These are phyloP conservation scores for Apiotrichum sp. DNA, from an alignment of 1,284 basidiomycete genomes.

Conservation along the genomic window DNA sequence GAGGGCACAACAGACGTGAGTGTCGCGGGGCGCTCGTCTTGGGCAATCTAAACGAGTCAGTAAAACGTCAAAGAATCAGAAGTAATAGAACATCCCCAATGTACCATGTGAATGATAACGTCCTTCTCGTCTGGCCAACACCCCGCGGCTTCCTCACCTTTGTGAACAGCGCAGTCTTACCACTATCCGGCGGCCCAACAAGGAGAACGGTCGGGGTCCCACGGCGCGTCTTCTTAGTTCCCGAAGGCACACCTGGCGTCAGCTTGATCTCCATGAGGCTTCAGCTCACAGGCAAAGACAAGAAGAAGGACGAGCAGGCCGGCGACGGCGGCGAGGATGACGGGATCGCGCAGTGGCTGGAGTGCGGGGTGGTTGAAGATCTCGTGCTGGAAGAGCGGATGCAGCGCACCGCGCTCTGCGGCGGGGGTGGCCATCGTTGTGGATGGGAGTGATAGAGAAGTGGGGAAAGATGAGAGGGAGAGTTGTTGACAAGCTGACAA, in stretches of 20 bases:
- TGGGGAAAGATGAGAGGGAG: background rate
- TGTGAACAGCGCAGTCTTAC: constrained; percentile 43
- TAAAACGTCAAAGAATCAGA: too few relatives aligned
- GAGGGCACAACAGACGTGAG: constrained; percentile 39
- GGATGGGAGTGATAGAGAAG: background rate
- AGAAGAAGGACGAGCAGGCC: constrained; percentile 28
- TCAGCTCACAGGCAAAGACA: constrained; percentile 22
- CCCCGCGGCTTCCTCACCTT: constrained; percentile 22
- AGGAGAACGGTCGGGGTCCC: constrained; percentile 35
- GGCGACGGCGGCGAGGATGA: constrained; percentile 28
- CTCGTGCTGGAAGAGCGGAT: constrained; percentile 14
- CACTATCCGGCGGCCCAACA: constrained; percentile 37
- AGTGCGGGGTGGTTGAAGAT: constrained; percentile 1
- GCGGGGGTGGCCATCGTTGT: constrained; percentile 10
- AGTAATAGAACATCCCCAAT: too few relatives aligned
- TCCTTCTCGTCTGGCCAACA: too few relatives aligned
- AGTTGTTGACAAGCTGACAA: background rate
- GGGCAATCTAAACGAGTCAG: constrained; percentile 28
- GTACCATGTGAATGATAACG: too few relatives aligned
- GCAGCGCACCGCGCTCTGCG: constrained; percentile 21
- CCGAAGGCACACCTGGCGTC: constrained; percentile 4
- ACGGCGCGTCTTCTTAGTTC: constrained; percentile 12
- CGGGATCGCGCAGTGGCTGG: constrained; percentile 22
- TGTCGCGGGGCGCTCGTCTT: constrained; percentile 31
- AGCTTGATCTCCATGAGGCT: constrained; percentile 37